Conservation (phyloP, 169 alveolate genomes). For the Cryptosporidium canis region DNA sequence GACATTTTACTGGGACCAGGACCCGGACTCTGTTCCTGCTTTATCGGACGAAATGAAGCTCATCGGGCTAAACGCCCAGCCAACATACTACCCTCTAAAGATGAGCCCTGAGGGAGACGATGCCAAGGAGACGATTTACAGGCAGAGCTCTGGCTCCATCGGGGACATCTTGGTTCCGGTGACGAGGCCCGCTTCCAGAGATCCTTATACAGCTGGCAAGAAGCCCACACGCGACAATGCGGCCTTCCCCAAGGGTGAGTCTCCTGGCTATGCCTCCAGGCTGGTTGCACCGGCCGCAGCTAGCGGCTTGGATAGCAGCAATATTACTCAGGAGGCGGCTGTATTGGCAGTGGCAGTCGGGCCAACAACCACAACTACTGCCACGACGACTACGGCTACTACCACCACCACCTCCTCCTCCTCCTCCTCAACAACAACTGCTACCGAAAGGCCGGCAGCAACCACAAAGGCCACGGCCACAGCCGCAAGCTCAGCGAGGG, state of each 20-base stretch:
- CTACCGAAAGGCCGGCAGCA: neutral
- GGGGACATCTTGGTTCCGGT: slow-evolving; percentile 21
- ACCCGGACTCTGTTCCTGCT: slow-evolving; percentile 27
- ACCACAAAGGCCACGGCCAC: neutral
- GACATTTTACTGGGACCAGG: slow-evolving; percentile 58
- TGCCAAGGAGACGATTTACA: neutral
- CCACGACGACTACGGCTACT: neutral
- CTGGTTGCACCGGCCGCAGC: too few relatives aligned
- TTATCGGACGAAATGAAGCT: slow-evolving; percentile 49
- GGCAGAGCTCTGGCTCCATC: slow-evolving; percentile 1
- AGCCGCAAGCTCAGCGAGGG: neutral
- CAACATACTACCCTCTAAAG: slow-evolving; percentile 10
- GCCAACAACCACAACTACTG: neutral
- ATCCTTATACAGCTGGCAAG: neutral
- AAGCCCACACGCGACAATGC: neutral
- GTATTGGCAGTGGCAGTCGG: neutral
- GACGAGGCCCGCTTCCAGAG: neutral
- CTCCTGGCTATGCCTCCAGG: too few relatives aligned
- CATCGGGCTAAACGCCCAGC: slow-evolving; percentile 18
- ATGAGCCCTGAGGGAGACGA: neutral
- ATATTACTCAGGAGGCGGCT: too few relatives aligned
- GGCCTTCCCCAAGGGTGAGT: neutral
- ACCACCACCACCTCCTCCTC: slow-evolving; percentile 24
- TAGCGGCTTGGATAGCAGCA: neutral
- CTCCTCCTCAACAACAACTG: neutral